These are phyloP conservation scores for Ophiostoma perfectum DNA, from an alignment of 2,329 filamentous ascomycete species.

Conservation along the genomic window DNA sequence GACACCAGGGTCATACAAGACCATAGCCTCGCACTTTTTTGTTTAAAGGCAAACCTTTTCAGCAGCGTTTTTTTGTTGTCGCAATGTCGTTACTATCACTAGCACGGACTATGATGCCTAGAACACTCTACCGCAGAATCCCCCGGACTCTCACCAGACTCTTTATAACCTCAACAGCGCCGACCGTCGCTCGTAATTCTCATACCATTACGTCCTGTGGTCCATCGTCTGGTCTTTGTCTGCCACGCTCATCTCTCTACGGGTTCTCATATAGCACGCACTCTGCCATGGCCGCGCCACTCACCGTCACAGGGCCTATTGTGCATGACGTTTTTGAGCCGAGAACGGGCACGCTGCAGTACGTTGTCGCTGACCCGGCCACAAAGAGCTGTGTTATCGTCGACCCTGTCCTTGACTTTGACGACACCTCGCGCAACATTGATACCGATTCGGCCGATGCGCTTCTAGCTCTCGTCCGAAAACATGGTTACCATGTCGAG, in stretches of 20 bases:
- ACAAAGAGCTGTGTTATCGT: conserved; percentile 51
- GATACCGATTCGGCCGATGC: conserved; percentile 49
- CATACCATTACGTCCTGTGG: background rate
- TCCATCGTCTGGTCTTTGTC: background rate
- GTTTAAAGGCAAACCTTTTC: background rate
- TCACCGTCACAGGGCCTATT: conserved; percentile 30
- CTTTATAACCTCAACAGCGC: background rate
- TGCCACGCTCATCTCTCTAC: background rate
- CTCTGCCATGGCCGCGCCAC: background rate
- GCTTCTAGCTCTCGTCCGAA: conserved; percentile 41
- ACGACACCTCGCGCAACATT: conserved; percentile 39
- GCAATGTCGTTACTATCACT: background rate
- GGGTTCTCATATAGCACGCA: background rate
- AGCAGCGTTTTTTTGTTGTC: background rate
- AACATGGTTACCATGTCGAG: conserved; percentile 44
- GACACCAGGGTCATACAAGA: conserved; percentile 2
- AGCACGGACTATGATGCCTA: background rate
- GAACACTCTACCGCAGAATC: background rate
- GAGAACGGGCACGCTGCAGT: conserved; percentile 53
- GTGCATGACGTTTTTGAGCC: conserved; percentile 39
- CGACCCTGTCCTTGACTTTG: conserved; percentile 57
- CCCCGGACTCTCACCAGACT: background rate
- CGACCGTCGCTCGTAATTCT: background rate
- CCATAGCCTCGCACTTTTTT: background rate
- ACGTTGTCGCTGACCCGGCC: conserved; percentile 50